Conservation (phyloP, 108 stramenopile genomes). For the Skeletonema tropicum region DNA sequence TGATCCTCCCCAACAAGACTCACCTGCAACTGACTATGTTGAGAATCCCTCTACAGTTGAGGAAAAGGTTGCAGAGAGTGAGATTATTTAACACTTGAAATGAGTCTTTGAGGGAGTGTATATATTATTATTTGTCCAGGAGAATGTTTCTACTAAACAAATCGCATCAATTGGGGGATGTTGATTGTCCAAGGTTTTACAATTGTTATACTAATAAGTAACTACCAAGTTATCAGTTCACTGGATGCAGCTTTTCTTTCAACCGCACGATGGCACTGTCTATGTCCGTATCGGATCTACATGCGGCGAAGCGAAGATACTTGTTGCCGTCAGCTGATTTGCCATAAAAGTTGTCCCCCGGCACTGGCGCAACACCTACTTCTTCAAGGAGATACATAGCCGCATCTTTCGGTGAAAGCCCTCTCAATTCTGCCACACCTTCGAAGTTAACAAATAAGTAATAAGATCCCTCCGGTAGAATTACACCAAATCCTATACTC, state of each 20-base stretch:
- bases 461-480: constrained; percentile 64
- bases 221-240: not conserved
- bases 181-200: not conserved
- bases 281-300: constrained; percentile 61
- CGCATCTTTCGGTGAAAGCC: constrained; percentile 52
- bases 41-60: not conserved
- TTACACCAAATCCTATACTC: constrained; percentile 53
- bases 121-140: not conserved
- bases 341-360: constrained; percentile 76
- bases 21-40: constrained; percentile 11
- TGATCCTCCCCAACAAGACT: not conserved
- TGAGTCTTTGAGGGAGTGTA: not conserved
- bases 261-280: constrained; percentile 47
- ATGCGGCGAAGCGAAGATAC: constrained; percentile 73
- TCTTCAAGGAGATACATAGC: constrained; percentile 66
- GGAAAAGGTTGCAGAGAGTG: constrained; percentile 2
- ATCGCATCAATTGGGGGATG: not conserved
- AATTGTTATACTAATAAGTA: not conserved
- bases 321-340: constrained; percentile 37
- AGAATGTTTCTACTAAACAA: not conserved
- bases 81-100: constrained; percentile 13
- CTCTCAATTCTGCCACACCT: constrained; percentile 34
- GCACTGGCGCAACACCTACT: constrained; percentile 73
- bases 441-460: constrained; percentile 68
- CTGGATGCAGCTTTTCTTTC: constrained; percentile 23